Conservation (phyloP, 768 basidiomycete genomes). For the Psilocybe sp. region DNA sequence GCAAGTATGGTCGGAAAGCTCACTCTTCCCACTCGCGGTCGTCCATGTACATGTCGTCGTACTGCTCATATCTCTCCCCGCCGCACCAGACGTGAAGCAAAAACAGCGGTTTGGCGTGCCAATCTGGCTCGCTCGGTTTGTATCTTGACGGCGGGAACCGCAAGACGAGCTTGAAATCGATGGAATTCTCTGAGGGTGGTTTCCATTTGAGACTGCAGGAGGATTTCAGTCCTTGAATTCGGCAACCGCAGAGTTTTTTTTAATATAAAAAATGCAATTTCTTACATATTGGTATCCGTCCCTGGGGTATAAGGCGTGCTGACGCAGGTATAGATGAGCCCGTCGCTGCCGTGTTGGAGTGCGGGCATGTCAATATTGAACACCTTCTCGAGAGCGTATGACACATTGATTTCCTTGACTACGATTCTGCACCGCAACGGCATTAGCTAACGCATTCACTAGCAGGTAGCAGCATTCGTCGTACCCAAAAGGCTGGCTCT, state of each 20-base stretch:
- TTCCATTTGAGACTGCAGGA: constrained; percentile 91
- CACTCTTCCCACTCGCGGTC: constrained; percentile 95
- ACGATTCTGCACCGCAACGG: constrained; percentile 53
- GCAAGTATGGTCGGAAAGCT: constrained; percentile 31
- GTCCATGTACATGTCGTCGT: constrained; percentile 80
- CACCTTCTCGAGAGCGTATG: constrained; percentile 86
- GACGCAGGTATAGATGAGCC: constrained; percentile 93
- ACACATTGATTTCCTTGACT: constrained; percentile 83
- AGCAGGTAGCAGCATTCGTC: not conserved
- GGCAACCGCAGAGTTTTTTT: no score
- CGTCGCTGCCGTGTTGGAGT: constrained; percentile 91
- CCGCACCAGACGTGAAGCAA: constrained; percentile 83
- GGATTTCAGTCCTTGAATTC: constrained; percentile 6
- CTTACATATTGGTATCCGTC: constrained; percentile 88
- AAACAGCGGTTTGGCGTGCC: constrained; percentile 82
- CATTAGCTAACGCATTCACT: constrained; percentile 9
- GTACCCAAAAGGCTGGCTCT: constrained; percentile 80
- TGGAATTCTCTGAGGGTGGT: constrained; percentile 94
- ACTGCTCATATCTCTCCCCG: constrained; percentile 74
- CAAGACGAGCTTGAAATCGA: constrained; percentile 96
- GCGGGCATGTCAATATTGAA: constrained; percentile 80
- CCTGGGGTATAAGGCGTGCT: constrained; percentile 79
- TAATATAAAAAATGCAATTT: constrained; percentile 12
- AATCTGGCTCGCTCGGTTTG: constrained; percentile 66
- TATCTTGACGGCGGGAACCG: constrained; percentile 74